Conservation (phyloP, 2,329 filamentous ascomycete species). For the Trichoderma sp. region DNA sequence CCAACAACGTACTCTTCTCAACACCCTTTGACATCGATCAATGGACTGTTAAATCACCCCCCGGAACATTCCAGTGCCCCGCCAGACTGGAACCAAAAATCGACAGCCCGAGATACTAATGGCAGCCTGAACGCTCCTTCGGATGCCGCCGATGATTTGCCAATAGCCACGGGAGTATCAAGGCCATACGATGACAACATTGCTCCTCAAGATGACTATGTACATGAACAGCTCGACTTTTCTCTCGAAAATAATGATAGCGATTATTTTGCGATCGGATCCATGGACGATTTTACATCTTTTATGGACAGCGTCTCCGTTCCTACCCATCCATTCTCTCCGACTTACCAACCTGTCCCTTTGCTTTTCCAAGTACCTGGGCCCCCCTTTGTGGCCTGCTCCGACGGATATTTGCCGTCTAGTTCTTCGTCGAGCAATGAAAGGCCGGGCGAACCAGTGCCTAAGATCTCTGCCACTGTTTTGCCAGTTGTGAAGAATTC, state of each 20-base stretch:
- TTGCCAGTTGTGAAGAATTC: neutral
- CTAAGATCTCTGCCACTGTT: no score
- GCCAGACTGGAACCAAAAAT: neutral
- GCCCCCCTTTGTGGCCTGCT: neutral
- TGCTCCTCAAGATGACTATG: neutral
- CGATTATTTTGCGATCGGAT: neutral
- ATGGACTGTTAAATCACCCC: neutral
- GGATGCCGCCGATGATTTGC: neutral
- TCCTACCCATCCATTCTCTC: conserved; percentile 3
- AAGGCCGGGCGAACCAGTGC: neutral
- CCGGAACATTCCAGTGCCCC: neutral
- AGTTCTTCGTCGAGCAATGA: neutral
- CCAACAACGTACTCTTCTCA: neutral
- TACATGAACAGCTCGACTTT: neutral
- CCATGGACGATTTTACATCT: neutral
- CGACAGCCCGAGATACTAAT: neutral
- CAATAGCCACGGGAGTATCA: neutral
- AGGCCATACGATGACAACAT: neutral
- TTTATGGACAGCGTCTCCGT: conserved; percentile 8
- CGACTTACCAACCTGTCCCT: neutral
- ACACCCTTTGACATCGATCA: neutral
- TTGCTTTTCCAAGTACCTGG: neutral
- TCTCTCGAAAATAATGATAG: neutral
- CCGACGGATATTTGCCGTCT: neutral
- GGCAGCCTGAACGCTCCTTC: neutral